Evolutionary conservation across 345 rosid genomes (phyloP), one percentile per base, ranked within the genome.

Genomic region (Psidium guajava): DNA sequence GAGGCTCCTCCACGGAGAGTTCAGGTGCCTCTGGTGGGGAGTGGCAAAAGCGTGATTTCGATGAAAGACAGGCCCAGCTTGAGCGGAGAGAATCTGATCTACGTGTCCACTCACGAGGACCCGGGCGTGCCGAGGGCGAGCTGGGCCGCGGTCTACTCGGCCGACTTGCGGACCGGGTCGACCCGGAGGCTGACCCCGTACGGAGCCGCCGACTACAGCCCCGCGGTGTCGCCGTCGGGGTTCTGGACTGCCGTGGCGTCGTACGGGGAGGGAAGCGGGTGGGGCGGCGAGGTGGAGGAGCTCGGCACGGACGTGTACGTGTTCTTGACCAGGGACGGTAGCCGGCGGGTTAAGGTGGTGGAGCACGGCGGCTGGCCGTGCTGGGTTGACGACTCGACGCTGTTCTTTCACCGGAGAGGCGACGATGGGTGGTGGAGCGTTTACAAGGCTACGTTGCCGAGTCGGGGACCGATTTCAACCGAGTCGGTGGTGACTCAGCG

Each of bases 301-400:
- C 92, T 96, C 22, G 90, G 89, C 52, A 94, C 98, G 28, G 96
- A 95, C 86, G 92, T 96, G 83, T 95, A 94, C 49, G 85, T 94
- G 1, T 96, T 94, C 90, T 87, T 87, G 86, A 96, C 98, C 87
- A 89, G 91, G n/a, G 95, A 96, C 83, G 98, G 98, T 85, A 86
- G 91, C 87, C 90, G 56, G 52, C 92, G 98, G 82, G 93, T 91
- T 85, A 96, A 95, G 91, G 92, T 93, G 21, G 94, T 94, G 54
- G 93, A 94, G 82, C 95, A 92, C 87, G 98, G 98, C 61, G 99
- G 97, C 0, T 96, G 99, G 99, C 98, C 98, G 82, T 88, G 93
- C 88, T 95, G 97, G 99, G 93, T 92, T 9, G 97, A 96, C 87
- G 96, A 95, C 14, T 89, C 88, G 8, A 95, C 97, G 16, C 83